These are phyloP conservation scores for Boeremia lycopersici DNA, from an alignment of 2,329 filamentous ascomycete species.

Conservation along the genomic window DNA sequence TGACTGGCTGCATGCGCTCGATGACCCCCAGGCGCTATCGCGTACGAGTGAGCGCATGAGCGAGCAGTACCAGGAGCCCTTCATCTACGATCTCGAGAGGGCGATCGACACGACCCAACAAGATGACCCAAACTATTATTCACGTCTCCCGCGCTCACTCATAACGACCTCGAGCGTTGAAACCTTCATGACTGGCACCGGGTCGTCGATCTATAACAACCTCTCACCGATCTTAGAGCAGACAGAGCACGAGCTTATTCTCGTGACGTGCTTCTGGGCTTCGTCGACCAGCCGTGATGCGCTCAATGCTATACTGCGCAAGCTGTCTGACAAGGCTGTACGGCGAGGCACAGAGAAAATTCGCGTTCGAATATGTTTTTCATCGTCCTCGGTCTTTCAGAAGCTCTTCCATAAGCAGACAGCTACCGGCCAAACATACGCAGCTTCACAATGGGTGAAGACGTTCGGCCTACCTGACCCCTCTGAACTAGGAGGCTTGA, in stretches of 20 bases:
- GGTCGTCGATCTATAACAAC: slow-evolving; percentile 48
- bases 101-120: slow-evolving; percentile 26
- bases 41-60: slow-evolving; percentile 1
- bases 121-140: slow-evolving; percentile 51
- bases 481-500: slow-evolving; percentile 63
- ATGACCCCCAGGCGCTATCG: background rate
- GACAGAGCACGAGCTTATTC: slow-evolving; percentile 69
- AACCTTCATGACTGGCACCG: slow-evolving; percentile 52
- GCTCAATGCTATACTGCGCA: slow-evolving; percentile 63
- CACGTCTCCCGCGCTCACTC: slow-evolving; percentile 40
- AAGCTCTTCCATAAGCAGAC: slow-evolving; percentile 76
- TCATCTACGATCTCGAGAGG: slow-evolving; percentile 35
- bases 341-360: slow-evolving; percentile 51
- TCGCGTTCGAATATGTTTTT: slow-evolving; percentile 75
- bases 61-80: slow-evolving; percentile 27
- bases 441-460: slow-evolving; percentile 62
- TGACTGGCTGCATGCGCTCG: background rate
- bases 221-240: slow-evolving; percentile 61
- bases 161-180: slow-evolving; percentile 44
- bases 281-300: slow-evolving; percentile 65
- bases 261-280: slow-evolving; percentile 86
- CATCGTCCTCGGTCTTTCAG: slow-evolving; percentile 72
- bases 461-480: slow-evolving; percentile 68
- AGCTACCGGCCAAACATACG: slow-evolving; percentile 65
- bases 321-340: slow-evolving; percentile 60